A percentile compares a stretch with the other conserved stretches of the same genome.
Evolutionary conservation across 2,329 filamentous ascomycete species (phyloP).

Genomic region (Apiospora aurea): DNA sequence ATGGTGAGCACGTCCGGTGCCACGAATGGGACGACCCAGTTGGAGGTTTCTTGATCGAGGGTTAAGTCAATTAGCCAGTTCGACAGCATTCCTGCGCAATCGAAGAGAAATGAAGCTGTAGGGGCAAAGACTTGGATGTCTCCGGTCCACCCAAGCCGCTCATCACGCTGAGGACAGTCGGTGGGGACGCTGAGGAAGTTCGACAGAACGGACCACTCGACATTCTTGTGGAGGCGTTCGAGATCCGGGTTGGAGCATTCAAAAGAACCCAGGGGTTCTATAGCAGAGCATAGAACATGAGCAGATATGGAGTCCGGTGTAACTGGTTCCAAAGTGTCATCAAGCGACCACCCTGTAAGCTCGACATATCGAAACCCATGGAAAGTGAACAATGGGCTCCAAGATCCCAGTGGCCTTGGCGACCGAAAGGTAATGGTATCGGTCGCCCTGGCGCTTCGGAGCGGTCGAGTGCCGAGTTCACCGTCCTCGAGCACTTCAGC

Average conservation of each 20-base stretch:
- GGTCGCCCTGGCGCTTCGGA: constrained; percentile 1
- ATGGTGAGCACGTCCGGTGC: background rate
- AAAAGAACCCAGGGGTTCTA: constrained; percentile 52
- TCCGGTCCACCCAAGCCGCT: constrained; percentile 55
- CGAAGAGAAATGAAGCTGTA: constrained; percentile 50
- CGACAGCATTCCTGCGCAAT: constrained; percentile 47
- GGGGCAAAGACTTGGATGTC: constrained; percentile 51
- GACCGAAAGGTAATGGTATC: constrained; percentile 11
- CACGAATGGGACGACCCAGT: constrained; percentile 5
- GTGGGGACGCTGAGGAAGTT: constrained; percentile 64
- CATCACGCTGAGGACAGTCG: constrained; percentile 54
- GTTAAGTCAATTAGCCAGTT: constrained; percentile 47
- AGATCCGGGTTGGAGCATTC: constrained; percentile 55
- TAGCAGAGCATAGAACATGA: constrained; percentile 33
- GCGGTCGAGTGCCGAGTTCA: constrained; percentile 42
- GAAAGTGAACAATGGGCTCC: constrained; percentile 50
- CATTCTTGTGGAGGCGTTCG: constrained; percentile 61
- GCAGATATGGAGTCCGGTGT: constrained; percentile 24
- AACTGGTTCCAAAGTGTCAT: constrained; percentile 12
- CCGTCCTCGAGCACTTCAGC: constrained; percentile 59
- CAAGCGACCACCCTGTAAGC: constrained; percentile 45
- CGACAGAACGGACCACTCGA: constrained; percentile 60
- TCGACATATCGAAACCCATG: constrained; percentile 57
- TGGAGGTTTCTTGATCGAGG: constrained; percentile 25
- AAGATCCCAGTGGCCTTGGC: background rate